Evolutionary conservation across 306 rosid species (phyloP).

Genomic region (Cicer yamashitae): DNA sequence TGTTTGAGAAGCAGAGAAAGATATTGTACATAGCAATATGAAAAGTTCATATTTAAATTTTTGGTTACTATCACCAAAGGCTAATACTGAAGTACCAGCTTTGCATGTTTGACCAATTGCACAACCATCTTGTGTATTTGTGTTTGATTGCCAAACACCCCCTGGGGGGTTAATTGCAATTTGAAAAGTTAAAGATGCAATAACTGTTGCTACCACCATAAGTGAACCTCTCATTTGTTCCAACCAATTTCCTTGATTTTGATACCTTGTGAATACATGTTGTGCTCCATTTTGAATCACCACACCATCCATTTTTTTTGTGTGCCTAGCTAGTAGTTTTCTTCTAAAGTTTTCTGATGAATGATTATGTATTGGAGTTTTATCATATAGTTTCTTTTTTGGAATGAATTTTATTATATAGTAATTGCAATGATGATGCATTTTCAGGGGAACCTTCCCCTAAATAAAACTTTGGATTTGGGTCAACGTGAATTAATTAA

Average conservation of each 20-base stretch:
- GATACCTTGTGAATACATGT: not conserved
- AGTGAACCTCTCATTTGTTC: constrained; percentile 43
- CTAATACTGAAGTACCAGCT: constrained; percentile 47
- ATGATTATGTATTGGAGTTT: not conserved
- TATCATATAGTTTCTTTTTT: not conserved
- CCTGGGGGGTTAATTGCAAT: constrained; percentile 45
- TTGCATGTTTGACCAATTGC: not conserved
- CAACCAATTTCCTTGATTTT: constrained; percentile 11
- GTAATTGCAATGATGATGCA: not conserved
- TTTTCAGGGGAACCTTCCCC: not conserved
- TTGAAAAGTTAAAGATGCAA: constrained; percentile 44
- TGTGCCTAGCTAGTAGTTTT: not conserved
- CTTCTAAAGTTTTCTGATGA: not conserved
- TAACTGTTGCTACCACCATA: constrained; percentile 44
- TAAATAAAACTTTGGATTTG: not conserved
- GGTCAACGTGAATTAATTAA: not conserved
- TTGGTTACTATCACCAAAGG: not conserved
- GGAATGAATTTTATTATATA: not conserved
- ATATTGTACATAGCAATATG: constrained; percentile 34
- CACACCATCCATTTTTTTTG: not conserved
- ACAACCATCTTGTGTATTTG: not conserved
- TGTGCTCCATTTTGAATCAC: not conserved
- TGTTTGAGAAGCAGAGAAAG: constrained; percentile 42
- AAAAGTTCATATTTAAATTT: not conserved
- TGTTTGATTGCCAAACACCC: constrained; percentile 44